These are phyloP conservation scores for Loxodes magnus DNA, from an alignment of 73 alveolate genomes.

Conservation along the genomic window DNA sequence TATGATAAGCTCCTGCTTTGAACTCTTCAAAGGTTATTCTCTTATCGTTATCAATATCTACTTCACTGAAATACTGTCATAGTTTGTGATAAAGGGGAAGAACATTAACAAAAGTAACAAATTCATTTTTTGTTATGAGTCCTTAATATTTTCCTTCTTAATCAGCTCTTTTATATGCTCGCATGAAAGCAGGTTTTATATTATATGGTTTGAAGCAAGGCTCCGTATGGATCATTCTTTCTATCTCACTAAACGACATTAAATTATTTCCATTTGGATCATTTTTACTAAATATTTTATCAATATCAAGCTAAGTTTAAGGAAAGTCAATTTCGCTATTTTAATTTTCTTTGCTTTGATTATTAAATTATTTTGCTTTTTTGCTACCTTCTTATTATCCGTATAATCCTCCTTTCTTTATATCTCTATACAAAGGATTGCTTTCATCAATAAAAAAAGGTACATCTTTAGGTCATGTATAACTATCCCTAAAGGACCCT, in stretches of 20 bases:
- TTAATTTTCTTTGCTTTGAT: too few species aligned
- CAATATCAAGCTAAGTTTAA: neutral
- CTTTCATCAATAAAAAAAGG: too few species aligned
- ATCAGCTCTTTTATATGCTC: constrained; percentile 5
- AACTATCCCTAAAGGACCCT: too few species aligned
- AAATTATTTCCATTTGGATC: neutral
- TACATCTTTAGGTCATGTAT: too few species aligned
- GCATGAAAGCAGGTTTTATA: neutral
- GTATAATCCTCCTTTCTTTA: too few species aligned
- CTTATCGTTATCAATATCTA: neutral
- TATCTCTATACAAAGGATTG: too few species aligned
- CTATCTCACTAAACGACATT: neutral
- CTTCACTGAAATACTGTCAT: neutral
- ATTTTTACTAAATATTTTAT: neutral
- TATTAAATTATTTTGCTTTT: too few species aligned
- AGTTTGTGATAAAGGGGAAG: constrained; percentile 3
- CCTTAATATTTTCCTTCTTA: neutral
- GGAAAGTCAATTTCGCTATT: too few species aligned
- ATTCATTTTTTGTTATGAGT: neutral
- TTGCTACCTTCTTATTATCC: too few species aligned
- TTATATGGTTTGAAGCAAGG: neutral
- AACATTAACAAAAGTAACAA: neutral
- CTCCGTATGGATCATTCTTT: neutral
- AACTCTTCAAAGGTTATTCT: constrained; percentile 2
- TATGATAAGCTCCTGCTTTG: neutral